Percentiles rank a stretch among this genome's conserved stretches.
Evolutionary conservation across 2,329 filamentous ascomycete genomes (phyloP).

Genomic region (Blastomyces silverae): DNA sequence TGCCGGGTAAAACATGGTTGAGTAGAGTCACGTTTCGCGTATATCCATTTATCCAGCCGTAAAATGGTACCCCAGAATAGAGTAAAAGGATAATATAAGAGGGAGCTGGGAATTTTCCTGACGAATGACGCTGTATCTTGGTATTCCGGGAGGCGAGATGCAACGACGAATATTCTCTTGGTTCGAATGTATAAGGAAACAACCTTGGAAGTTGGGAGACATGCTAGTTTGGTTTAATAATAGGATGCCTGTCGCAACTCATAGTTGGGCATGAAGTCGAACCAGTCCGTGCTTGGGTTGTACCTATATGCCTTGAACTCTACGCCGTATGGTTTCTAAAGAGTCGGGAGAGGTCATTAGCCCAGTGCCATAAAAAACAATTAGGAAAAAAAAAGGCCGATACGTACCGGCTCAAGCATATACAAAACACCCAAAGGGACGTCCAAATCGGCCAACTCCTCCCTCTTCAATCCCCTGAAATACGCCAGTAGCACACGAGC

Average conservation of each 20-base stretch:
- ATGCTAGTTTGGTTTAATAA: slow-evolving; percentile 17
- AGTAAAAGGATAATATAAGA: background rate
- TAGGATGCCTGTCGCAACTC: slow-evolving; percentile 51
- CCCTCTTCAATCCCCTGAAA: slow-evolving; percentile 83
- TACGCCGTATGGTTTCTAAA: slow-evolving; percentile 81
- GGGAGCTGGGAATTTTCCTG: background rate
- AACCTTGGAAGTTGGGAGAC: background rate
- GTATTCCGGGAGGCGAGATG: background rate
- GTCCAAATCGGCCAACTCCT: slow-evolving; percentile 90
- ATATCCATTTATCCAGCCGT: background rate
- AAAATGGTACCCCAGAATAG: background rate
- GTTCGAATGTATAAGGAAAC: slow-evolving; percentile 10
- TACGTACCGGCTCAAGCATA: slow-evolving; percentile 68
- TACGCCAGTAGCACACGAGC: slow-evolving; percentile 91
- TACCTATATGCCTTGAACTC: slow-evolving; percentile 95
- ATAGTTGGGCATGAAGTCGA: slow-evolving; percentile 80
- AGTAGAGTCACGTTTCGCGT: background rate
- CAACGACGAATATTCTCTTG: background rate
- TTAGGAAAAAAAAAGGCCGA: background rate
- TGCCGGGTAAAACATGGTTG: background rate
- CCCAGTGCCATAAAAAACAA: slow-evolving; percentile 3
- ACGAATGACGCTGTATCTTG: background rate
- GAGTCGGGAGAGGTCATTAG: slow-evolving; percentile 8
- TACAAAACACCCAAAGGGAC: slow-evolving; percentile 91
- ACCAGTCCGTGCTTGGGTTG: slow-evolving; percentile 69